Evolutionary conservation across 306 rosid species (phyloP).

Genomic region (Vigna angularis): DNA sequence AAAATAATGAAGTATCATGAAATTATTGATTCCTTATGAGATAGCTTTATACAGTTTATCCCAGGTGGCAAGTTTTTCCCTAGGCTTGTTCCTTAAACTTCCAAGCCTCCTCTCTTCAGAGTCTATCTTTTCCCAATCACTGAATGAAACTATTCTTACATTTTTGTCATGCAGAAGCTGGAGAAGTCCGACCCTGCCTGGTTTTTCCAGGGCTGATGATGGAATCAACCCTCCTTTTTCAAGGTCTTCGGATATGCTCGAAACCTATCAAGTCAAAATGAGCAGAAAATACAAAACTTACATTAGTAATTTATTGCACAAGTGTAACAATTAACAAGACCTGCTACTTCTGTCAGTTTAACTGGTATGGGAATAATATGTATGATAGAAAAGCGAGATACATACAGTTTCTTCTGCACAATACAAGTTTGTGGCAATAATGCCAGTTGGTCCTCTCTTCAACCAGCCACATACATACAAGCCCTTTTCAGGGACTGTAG

Average conservation of each 20-base stretch:
- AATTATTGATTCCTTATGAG: slow-evolving; percentile 42
- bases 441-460: slow-evolving; percentile 99
- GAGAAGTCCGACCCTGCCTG: slow-evolving; percentile 79
- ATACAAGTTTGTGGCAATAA: slow-evolving; percentile 85
- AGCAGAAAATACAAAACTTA: slow-evolving; percentile 25
- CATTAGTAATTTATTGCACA: not conserved
- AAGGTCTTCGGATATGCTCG: slow-evolving; percentile 79
- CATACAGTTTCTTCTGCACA: slow-evolving; percentile 95
- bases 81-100: slow-evolving; percentile 65
- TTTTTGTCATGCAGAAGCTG: slow-evolving; percentile 63
- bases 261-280: slow-evolving; percentile 64
- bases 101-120: slow-evolving; percentile 76
- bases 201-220: slow-evolving; percentile 52
- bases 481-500: slow-evolving; percentile 66
- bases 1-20: slow-evolving; percentile 38
- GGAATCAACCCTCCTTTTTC: slow-evolving; percentile 53
- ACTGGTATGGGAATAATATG: slow-evolving; percentile 28
- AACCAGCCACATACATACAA: slow-evolving; percentile 96
- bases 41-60: slow-evolving; percentile 65
- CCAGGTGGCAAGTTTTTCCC: slow-evolving; percentile 75
- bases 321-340: not conserved
- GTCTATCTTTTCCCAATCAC: slow-evolving; percentile 85
- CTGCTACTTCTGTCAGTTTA: slow-evolving; percentile 21
- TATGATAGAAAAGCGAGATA: slow-evolving; percentile 31
- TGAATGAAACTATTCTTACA: slow-evolving; percentile 61